Base-by-base conservation (phyloP, 192 early-diverging fungal species). In the Linnemannia schmuckeri region DNA sequence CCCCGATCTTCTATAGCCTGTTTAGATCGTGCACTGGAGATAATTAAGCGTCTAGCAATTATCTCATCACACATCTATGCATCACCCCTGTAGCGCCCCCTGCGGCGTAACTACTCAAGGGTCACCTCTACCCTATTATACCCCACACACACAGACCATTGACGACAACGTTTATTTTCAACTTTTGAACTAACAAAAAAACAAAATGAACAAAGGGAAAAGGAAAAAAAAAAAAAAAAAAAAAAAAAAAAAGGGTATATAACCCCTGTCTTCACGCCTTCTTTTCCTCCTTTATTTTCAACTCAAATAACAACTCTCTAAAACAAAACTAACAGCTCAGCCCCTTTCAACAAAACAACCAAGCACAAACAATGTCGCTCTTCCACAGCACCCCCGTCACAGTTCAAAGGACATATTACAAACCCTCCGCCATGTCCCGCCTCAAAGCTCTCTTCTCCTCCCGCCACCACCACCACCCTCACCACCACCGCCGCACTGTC, bases 381-480 rank as follows among this genome's bases (percentile, higher is more conserved):
- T 72, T 83, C 41, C 82, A 83, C 76, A 74, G 76, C 35, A 77
- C 54, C 12, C 82, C 82, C 30, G 76, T 78, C 24, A 44, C 72
- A 22, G 82, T 78, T 6, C 82, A 83, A 40, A 72, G 76, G n/a
- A 52, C 47, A 27, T 83, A 83, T 63, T 83, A 83, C 61, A 83
- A 78, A 42, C 82, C 82, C 71, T 83, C 82, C 1, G 30, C 76
- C 55, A 83, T 83, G 76, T 15, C 72, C 6, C 76, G 82, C 4
- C 61, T 83, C 37, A 78, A 70, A 46, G 82, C 82, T 12, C 47
- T 83, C 30, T 69, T 83, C 72, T 15, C 76, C 18, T 7, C 66
- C 41, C 66, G 57, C 55, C 1, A 37, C 3, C 37, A 37, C 3
- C 37, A 37, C 1, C 37, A 37, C 3, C 37, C 1, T 1, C 37